phyloP scores from a whole-genome alignment of 805 yeast species.

The Cyberlindnera galapagoensis region DNA sequence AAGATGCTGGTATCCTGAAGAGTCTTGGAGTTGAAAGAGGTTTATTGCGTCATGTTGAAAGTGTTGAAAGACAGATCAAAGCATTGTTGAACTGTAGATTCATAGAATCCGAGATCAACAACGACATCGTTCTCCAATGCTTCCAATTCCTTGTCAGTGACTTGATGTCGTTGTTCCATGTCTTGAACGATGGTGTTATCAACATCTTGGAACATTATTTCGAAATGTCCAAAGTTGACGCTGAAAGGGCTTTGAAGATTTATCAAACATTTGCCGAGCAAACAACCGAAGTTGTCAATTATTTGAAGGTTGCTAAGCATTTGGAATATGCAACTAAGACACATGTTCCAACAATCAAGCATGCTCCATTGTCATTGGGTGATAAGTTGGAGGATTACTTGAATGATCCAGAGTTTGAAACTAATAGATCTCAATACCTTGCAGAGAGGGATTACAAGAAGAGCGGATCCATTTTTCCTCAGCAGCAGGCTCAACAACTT shows the following conservation, averaged over 20 bases:
- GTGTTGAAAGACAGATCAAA: conserved; percentile 77
- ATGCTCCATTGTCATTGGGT: conserved; percentile 93
- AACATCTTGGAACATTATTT: conserved; percentile 90
- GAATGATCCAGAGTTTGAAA: conserved; percentile 78
- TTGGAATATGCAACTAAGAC: conserved; percentile 80
- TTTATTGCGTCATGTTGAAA: conserved; percentile 74
- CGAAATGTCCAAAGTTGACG: conserved; percentile 83
- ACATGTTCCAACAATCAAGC: conserved; percentile 92
- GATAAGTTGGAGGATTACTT: conserved; percentile 83
- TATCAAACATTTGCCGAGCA: conserved; percentile 81
- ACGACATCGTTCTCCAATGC: conserved; percentile 77
- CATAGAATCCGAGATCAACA: conserved; percentile 72
- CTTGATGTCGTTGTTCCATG: conserved; percentile 77
- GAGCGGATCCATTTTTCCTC: conserved; percentile 5
- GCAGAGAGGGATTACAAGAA: conserved; percentile 50
- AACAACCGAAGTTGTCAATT: conserved; percentile 82
- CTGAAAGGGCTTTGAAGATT: conserved; percentile 76
- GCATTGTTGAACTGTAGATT: conserved; percentile 69
- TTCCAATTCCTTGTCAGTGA: conserved; percentile 90
- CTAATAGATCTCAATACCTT: conserved; percentile 69
- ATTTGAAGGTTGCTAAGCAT: conserved; percentile 83
- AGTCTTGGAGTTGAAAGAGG: conserved; percentile 69
- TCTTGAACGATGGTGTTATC: conserved; percentile 92
- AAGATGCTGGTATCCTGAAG: conserved; percentile 34
- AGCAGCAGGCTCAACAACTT: conserved; percentile 1